A percentile compares a stretch with the other conserved stretches of the same genome.
phyloP scores from a whole-genome alignment of 192 early-diverging fungal species.

The Oehlia diaphana region DNA sequence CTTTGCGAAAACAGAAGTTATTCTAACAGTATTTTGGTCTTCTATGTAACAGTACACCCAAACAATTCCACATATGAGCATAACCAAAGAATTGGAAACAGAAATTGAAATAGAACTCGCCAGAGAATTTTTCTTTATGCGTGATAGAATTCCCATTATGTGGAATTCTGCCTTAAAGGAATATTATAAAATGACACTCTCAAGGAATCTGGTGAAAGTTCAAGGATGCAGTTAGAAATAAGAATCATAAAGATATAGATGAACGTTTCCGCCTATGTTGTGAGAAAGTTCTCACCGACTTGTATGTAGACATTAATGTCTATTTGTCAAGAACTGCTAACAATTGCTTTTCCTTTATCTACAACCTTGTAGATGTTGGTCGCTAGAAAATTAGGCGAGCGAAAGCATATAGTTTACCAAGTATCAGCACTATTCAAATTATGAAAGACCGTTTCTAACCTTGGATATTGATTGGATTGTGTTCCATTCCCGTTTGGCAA shows the following conservation, averaged over 20 bases:
- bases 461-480: conserved; percentile 30
- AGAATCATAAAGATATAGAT: neutral
- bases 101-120: too few relatives aligned
- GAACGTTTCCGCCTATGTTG: conserved; percentile 1
- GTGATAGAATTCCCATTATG: neutral
- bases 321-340: conserved; percentile 8
- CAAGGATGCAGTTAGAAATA: conserved; percentile 3
- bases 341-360: conserved; percentile 8
- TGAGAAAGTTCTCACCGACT: neutral
- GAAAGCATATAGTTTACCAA: conserved; percentile 20
- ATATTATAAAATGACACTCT: conserved; percentile 12
- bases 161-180: conserved; percentile 21
- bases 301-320: conserved; percentile 12
- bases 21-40: too few relatives aligned
- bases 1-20: too few relatives aligned
- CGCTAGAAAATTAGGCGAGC: conserved; percentile 22
- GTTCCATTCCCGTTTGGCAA: conserved; percentile 7
- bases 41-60: too few relatives aligned
- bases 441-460: conserved; percentile 6
- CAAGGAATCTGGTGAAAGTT: conserved; percentile 18
- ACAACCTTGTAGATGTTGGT: conserved; percentile 21
- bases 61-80: too few relatives aligned
- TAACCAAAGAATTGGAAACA: too few relatives aligned
- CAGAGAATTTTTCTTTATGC: too few relatives aligned
- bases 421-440: conserved; percentile 33